Percentiles rank a stretch among this genome's conserved stretches.
Evolutionary conservation across 23 red algal species (phyloP).

Genomic region (Gracilaria gracilis): DNA sequence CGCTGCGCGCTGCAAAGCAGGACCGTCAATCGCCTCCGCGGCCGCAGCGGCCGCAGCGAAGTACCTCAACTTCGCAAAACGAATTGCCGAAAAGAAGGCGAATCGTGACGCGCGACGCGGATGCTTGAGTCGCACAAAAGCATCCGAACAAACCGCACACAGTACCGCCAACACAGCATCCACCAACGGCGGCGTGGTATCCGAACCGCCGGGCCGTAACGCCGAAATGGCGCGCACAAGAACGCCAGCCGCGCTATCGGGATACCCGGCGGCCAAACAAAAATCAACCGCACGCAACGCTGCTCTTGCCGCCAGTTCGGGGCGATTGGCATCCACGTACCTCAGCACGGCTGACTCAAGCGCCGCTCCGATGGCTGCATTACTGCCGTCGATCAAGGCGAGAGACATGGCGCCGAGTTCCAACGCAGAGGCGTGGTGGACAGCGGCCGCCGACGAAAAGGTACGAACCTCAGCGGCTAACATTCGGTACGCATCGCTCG

Average conservation of each 20-base stretch:
- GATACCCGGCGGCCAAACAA: constrained; percentile 58
- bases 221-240: constrained; percentile 34
- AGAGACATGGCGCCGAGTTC: constrained; percentile 39
- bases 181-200: constrained; percentile 31
- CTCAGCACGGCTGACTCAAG: constrained; percentile 37
- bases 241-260: constrained; percentile 61
- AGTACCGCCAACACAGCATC: constrained; percentile 44
- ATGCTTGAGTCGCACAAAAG: constrained; percentile 27
- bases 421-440: constrained; percentile 66
- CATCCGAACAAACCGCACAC: constrained; percentile 8
- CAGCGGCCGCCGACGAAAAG: constrained; percentile 21
- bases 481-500: constrained; percentile 54
- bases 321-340: constrained; percentile 45
- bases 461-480: constrained; percentile 25
- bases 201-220: constrained; percentile 14
- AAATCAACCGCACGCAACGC: constrained; percentile 59
- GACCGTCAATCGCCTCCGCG: constrained; percentile 35
- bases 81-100: constrained; percentile 44
- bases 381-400: constrained; percentile 46
- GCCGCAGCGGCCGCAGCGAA: constrained; percentile 38
- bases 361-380: constrained; percentile 28
- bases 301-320: constrained; percentile 59
- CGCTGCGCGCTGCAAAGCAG: constrained; percentile 28
- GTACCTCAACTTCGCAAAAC: constrained; percentile 40
- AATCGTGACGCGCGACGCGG: constrained; percentile 44